Base-by-base conservation (phyloP, 768 basidiomycete genomes). In the Agrocybe pediades region DNA sequence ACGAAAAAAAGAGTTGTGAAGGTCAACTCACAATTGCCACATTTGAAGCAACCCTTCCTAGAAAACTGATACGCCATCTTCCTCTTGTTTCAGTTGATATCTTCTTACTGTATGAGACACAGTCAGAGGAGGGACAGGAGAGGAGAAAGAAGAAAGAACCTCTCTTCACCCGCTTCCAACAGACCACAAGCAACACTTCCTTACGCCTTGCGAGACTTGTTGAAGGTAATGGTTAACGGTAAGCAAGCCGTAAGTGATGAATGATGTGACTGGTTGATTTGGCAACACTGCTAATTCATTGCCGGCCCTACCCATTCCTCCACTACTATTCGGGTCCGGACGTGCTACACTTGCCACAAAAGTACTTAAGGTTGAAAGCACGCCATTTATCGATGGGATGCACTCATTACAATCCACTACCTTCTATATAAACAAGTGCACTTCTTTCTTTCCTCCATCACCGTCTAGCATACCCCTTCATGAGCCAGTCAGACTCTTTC, bases 41-140 rank as follows among this genome's bases (percentile, higher is more conserved):
- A 95, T 79, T 93, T 95, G 77, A 89, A 94, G 69, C 91, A 94
- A 60, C 90, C 90, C 77, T 91, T 93, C 80, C 85, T 87, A 55
- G 87, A 84, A 78, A 86, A 86, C 71, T 88, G 87, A 75, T 81
- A 88, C 73, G 89, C 86, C 89, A 91, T 91, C 68, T 71, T 41
- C 19, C 71, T 71, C 73, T 51, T 41, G 58, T 59, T 53, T 61
- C 65, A 70, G 71, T 55, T 63, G 59, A 58, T 61, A 58, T 61
- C 62, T 60, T 29, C 24, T 20, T 51, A 41, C n/a, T 29, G 21
- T 17, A 27, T 27, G 50, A 55, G 29, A 53, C 26, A 39, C 20
- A 45, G 51, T 54, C 40, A 55, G 36, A 52, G 49, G 21, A 55
- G 16, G 30, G 39, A 33, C 17, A 41, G 40, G 39, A 20, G 36